These are phyloP conservation scores for Salvia rosmarinus DNA, from an alignment of 257 asterid species.

Conservation along the genomic window DNA sequence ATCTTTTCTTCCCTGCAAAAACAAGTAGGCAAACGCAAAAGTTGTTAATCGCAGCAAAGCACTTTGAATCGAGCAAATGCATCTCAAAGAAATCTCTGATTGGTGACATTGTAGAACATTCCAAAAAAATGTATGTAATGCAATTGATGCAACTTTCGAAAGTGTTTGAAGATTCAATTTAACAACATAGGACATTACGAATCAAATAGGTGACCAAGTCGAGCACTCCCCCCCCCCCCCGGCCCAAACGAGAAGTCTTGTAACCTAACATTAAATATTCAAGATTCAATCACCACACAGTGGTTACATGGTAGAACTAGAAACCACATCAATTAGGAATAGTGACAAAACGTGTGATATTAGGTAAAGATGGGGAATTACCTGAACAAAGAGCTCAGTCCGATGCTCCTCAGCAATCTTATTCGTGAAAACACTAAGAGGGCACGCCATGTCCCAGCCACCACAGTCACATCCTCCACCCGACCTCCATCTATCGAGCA, in stretches of 20 bases:
- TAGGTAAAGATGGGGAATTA: slow-evolving; percentile 33
- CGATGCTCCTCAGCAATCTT: slow-evolving; percentile 44
- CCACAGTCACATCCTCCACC: slow-evolving; percentile 99
- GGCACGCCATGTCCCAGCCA: slow-evolving; percentile 98
- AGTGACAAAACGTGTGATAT: slow-evolving; percentile 4
- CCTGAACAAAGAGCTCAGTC: slow-evolving; percentile 71
- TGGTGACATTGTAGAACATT: not conserved
- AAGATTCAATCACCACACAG: not conserved
- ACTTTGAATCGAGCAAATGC: not conserved
- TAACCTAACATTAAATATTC: not conserved
- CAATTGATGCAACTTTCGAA: not conserved
- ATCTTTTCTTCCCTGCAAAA: slow-evolving; percentile 69
- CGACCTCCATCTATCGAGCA: slow-evolving; percentile 81
- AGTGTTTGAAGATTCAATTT: not conserved
- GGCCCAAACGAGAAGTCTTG: not conserved
- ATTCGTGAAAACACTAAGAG: slow-evolving; percentile 60
- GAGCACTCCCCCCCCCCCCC: not conserved
- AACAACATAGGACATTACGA: slow-evolving; percentile 4
- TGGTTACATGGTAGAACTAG: not conserved
- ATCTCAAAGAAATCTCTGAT: not conserved
- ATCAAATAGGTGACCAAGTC: not conserved
- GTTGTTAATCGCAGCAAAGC: not conserved
- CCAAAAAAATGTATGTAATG: slow-evolving; percentile 1
- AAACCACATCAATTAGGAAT: not conserved
- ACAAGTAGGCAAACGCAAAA: not conserved